Conservation (phyloP, 2,329 filamentous ascomycete species). For the Juglanconis juglandina region DNA sequence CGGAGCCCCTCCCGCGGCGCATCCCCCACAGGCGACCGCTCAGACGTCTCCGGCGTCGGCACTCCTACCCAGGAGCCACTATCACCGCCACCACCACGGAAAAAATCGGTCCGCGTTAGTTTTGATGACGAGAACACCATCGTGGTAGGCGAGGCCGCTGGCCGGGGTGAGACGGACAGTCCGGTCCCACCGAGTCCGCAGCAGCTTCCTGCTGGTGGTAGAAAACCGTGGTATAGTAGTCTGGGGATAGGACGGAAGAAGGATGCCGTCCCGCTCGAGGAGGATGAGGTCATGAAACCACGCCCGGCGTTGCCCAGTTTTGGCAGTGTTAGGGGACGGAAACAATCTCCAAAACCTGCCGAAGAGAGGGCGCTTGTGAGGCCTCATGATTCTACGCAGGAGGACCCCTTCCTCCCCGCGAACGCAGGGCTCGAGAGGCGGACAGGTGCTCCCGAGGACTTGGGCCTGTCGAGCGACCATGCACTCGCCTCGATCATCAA, state of each 20-base stretch:
- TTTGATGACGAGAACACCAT: conserved; percentile 67
- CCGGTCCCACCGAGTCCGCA: conserved; percentile 37
- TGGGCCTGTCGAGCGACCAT: conserved; percentile 59
- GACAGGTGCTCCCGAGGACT: background rate
- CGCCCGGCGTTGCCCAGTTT: conserved; percentile 70
- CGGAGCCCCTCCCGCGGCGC: conserved; percentile 51
- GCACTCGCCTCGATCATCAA: conserved; percentile 55
- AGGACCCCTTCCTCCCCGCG: conserved; percentile 17
- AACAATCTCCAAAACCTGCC: conserved; percentile 49
- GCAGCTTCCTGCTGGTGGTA: conserved; percentile 24
- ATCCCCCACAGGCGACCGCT: conserved; percentile 49
- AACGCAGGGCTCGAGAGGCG: conserved; percentile 15
- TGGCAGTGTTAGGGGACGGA: conserved; percentile 67
- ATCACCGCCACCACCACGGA: conserved; percentile 42
- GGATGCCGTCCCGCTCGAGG: conserved; percentile 45
- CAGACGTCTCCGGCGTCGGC: conserved; percentile 38
- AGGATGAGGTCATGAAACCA: conserved; percentile 70
- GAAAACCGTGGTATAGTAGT: conserved; percentile 50
- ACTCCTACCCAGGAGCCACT: conserved; percentile 33
- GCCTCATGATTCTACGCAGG: conserved; percentile 39
- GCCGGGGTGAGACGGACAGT: conserved; percentile 36
- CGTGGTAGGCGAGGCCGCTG: conserved; percentile 47
- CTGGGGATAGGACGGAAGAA: conserved; percentile 50
- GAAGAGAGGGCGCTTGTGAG: conserved; percentile 58
- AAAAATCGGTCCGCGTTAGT: conserved; percentile 70